A percentile compares a stretch with the other conserved stretches of the same genome.
Evolutionary conservation across 2,329 filamentous ascomycete genomes (phyloP).

Genomic region (Drechmeria coniospora): DNA sequence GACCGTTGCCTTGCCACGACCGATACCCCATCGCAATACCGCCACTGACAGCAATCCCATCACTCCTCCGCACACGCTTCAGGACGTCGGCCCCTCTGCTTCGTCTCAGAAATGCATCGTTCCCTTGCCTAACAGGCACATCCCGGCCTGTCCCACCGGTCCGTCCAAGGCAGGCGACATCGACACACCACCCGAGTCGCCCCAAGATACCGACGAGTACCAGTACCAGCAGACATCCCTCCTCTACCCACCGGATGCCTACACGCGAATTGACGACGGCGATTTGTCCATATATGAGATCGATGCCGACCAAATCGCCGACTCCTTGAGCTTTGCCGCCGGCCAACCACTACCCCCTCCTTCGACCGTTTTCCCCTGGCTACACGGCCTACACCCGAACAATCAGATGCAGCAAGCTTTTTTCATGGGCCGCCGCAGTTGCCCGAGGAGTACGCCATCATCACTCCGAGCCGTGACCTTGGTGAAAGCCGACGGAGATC

Average conservation of each 20-base stretch:
- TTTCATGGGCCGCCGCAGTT: slow-evolving; percentile 63
- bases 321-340: slow-evolving; percentile 61
- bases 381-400: slow-evolving; percentile 78
- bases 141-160: slow-evolving; percentile 78
- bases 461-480: slow-evolving; percentile 71
- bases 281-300: slow-evolving; percentile 56
- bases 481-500: slow-evolving; percentile 76
- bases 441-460: slow-evolving; percentile 49
- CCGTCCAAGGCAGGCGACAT: slow-evolving; percentile 39
- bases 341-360: slow-evolving; percentile 73
- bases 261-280: slow-evolving; percentile 34
- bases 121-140: slow-evolving; percentile 72
- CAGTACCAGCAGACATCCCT: slow-evolving; percentile 48
- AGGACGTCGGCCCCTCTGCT: slow-evolving; percentile 10
- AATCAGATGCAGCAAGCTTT: slow-evolving; percentile 85
- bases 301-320: slow-evolving; percentile 48
- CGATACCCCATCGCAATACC: slow-evolving; percentile 28
- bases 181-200: slow-evolving; percentile 51
- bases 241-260: slow-evolving; percentile 57
- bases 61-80: slow-evolving; percentile 25
- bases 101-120: slow-evolving; percentile 12
- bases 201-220: slow-evolving; percentile 38
- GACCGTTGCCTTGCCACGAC: slow-evolving; percentile 36
- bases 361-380: slow-evolving; percentile 84
- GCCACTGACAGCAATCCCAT: slow-evolving; percentile 22